Percentiles rank a stretch among this genome's conserved stretches.
These are phyloP conservation scores for Calophaca sinica DNA, from an alignment of 306 rosid species.

Conservation along the genomic window DNA sequence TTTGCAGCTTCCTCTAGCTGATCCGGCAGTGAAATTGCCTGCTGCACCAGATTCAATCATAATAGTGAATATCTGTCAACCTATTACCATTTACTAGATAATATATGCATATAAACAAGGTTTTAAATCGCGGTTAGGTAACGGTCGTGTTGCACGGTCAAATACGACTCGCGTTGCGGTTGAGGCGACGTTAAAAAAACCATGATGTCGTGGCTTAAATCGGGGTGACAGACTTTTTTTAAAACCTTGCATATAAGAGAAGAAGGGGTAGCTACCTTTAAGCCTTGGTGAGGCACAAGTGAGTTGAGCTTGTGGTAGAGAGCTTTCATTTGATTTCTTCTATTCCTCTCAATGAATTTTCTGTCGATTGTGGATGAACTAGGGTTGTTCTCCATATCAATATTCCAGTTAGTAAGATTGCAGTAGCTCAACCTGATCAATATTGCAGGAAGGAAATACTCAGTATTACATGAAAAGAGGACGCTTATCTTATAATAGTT, in stretches of 20 bases:
- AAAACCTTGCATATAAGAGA: neutral
- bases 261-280: constrained; percentile 44
- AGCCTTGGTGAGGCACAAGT: constrained; percentile 63
- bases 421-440: neutral
- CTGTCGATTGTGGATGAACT: constrained; percentile 67
- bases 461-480: neutral
- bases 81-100: neutral
- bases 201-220: no score
- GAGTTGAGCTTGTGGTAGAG: constrained; percentile 65
- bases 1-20: constrained; percentile 69
- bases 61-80: neutral
- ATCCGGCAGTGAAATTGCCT: constrained; percentile 55
- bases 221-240: no score
- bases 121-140: no score
- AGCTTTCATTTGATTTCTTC: constrained; percentile 79
- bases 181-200: no score
- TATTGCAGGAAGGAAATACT: neutral
- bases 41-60: constrained; percentile 47
- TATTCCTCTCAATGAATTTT: constrained; percentile 63
- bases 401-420: neutral
- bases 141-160: no score
- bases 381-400: constrained; percentile 64
- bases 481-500: constrained; percentile 18
- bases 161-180: no score
- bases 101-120: no score